A percentile compares a stretch with the other conserved stretches of the same genome.
Conservation (phyloP, 163 green algal species). For the Trebouxiophyceae sp. region DNA sequence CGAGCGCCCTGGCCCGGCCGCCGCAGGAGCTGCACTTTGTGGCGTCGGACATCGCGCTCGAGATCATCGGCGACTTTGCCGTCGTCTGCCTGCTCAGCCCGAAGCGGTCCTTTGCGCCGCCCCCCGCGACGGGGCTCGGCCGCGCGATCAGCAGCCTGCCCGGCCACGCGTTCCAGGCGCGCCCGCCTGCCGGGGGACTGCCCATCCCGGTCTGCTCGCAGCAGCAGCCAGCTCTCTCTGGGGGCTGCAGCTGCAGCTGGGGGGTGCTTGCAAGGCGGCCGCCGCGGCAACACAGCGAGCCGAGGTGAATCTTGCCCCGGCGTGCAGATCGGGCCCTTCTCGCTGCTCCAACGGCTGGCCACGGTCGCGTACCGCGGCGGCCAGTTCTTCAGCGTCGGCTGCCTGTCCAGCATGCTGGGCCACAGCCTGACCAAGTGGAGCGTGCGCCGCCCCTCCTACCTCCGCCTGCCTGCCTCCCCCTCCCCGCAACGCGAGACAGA, state of each 20-base stretch:
- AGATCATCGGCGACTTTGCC: constrained; percentile 27
- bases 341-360: constrained; percentile 6
- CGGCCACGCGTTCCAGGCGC: constrained; percentile 23
- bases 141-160: constrained; percentile 12
- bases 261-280: too few species aligned
- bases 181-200: too few species aligned
- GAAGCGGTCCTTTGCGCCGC: constrained; percentile 9
- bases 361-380: constrained; percentile 7
- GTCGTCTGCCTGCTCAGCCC: constrained; percentile 29
- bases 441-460: too few species aligned
- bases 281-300: too few species aligned
- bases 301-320: too few species aligned
- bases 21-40: constrained; percentile 30
- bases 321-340: constrained; percentile 14
- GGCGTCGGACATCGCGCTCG: constrained; percentile 27
- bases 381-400: constrained; percentile 27
- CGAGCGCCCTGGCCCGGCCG: too few species aligned
- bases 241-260: too few species aligned
- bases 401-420: constrained; percentile 14
- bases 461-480: too few species aligned
- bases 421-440: constrained; percentile 21
- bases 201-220: too few species aligned
- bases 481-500: too few species aligned
- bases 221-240: too few species aligned
- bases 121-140: constrained; percentile 1